These are phyloP conservation scores for Diplocarpon rosae DNA, from an alignment of 2,329 filamentous ascomycete genomes.

Conservation along the genomic window DNA sequence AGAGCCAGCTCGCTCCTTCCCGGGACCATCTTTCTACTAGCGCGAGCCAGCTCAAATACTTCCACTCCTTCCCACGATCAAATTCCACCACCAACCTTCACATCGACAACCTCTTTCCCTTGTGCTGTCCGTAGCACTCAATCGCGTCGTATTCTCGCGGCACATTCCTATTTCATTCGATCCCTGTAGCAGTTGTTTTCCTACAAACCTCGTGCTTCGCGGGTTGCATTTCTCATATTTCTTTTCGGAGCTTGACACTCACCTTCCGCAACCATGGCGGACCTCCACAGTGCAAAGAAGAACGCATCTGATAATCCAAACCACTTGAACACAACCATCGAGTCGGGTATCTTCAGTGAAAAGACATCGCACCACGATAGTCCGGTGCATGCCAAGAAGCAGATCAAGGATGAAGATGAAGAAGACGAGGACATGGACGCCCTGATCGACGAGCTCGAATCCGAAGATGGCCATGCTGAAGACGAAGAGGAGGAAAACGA, in stretches of 20 bases:
- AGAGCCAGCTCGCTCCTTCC: no score
- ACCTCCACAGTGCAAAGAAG: conserved; percentile 14
- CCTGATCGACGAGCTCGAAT: conserved; percentile 80
- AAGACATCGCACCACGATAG: conserved; percentile 35
- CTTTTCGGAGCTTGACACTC: background rate
- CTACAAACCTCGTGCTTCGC: background rate
- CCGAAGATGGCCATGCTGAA: conserved; percentile 58
- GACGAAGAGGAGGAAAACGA: conserved; percentile 51
- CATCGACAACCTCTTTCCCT: background rate
- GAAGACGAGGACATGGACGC: conserved; percentile 78
- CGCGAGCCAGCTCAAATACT: no score
- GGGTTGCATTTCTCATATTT: background rate
- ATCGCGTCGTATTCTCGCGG: background rate
- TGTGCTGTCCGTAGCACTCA: background rate
- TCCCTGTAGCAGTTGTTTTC: conserved; percentile 1
- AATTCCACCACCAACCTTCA: no score
- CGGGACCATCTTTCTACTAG: no score
- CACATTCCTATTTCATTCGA: background rate
- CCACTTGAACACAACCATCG: conserved; percentile 49
- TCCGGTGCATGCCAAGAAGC: conserved; percentile 21
- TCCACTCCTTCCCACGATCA: no score
- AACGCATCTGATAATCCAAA: conserved; percentile 16
- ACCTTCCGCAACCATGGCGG: conserved; percentile 15
- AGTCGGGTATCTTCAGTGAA: conserved; percentile 55
- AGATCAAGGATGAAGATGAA: conserved; percentile 47